phyloP scores from a whole-genome alignment of 495 filamentous ascomycete species.

The Annulohypoxylon bovei region DNA sequence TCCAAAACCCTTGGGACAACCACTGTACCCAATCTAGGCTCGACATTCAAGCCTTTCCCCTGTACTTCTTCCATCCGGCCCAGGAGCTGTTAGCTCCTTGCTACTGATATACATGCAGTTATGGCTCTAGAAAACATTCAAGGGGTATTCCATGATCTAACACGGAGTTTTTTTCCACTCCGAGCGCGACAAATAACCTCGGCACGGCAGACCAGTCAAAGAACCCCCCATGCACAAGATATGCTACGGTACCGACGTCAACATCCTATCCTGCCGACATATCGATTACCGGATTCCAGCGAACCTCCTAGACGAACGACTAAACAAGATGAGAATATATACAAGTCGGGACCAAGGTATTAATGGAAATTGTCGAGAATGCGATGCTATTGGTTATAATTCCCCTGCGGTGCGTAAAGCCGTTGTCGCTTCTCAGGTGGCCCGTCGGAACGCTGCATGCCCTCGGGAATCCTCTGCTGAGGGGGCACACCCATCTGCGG shows the following conservation, averaged over 20 bases:
- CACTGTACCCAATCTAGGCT: conserved; percentile 23
- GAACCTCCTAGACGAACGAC: conserved; percentile 12
- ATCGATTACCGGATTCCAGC: conserved; percentile 19
- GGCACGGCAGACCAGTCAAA: conserved; percentile 12
- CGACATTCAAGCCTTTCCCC: background rate
- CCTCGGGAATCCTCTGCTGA: conserved; percentile 45
- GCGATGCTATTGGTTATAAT: conserved; percentile 41
- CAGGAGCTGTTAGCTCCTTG: conserved; percentile 1
- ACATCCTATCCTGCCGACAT: conserved; percentile 13
- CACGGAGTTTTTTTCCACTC: conserved; percentile 31
- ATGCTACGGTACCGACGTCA: conserved; percentile 21
- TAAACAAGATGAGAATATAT: conserved; percentile 43
- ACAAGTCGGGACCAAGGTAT: conserved; percentile 35
- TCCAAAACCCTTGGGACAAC: conserved; percentile 12
- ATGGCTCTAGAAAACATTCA: conserved; percentile 34
- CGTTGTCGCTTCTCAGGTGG: conserved; percentile 51
- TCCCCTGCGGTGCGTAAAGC: conserved; percentile 51
- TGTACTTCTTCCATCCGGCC: background rate
- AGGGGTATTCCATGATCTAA: conserved; percentile 43
- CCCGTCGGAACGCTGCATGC: conserved; percentile 44
- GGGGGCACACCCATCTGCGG: conserved; percentile 46
- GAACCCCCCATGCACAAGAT: conserved; percentile 18
- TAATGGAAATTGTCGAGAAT: background rate
- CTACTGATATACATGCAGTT: conserved; percentile 30
- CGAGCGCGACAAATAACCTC: conserved; percentile 21